Conservation (phyloP, 176 grass and related monocot species). For the Triticum urartu region DNA sequence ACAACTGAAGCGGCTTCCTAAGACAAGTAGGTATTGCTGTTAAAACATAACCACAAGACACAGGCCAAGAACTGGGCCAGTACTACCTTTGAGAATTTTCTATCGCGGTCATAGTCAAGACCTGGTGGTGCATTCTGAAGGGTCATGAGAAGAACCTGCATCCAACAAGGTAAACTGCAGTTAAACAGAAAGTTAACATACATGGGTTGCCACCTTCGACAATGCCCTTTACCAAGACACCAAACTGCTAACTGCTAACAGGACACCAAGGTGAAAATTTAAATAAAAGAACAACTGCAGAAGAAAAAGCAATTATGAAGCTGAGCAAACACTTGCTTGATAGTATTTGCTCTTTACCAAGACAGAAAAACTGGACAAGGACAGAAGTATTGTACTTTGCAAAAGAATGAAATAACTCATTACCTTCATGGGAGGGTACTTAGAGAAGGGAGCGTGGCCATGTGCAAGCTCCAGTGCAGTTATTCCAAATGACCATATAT, state of each 20-base stretch:
- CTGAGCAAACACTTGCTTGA: not conserved
- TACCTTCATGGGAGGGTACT: conserved; percentile 89
- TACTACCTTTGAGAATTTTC: conserved; percentile 82
- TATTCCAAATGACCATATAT: conserved; percentile 89
- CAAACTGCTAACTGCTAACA: not conserved
- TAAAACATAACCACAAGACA: conserved; percentile 47
- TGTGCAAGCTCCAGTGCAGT: conserved; percentile 76
- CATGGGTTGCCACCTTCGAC: not conserved
- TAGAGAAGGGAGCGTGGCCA: conserved; percentile 81
- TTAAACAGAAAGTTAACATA: conserved; percentile 3
- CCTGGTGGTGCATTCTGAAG: conserved; percentile 82
- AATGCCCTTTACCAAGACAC: not conserved
- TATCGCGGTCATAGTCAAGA: conserved; percentile 84
- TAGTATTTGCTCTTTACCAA: not conserved
- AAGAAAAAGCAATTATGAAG: not conserved
- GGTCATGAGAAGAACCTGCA: conserved; percentile 85
- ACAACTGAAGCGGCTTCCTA: conserved; percentile 52
- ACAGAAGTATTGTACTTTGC: not conserved
- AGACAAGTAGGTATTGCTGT: conserved; percentile 53
- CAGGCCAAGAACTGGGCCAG: conserved; percentile 18
- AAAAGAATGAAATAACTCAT: not conserved
- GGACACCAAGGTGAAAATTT: not conserved
- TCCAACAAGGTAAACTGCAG: not conserved
- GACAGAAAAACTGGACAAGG: not conserved
- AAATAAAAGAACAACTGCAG: not conserved